Base-by-base conservation (phyloP, 371 early-diverging fungal genomes). In the Funneliformis caledonium region DNA sequence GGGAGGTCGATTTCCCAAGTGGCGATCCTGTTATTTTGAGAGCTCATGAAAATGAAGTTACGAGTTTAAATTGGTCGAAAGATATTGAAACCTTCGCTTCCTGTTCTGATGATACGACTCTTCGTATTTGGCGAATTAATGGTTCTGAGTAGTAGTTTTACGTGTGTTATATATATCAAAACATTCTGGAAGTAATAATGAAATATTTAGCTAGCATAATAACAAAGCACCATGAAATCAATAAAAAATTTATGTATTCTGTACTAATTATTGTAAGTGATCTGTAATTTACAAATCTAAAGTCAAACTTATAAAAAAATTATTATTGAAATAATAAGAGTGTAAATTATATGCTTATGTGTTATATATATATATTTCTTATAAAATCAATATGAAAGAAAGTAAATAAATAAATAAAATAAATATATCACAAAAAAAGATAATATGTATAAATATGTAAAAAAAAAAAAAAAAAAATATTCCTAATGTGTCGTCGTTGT, bases 11-110 rank as follows among this genome's bases (percentile, higher is more conserved):
- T 81, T 11, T 81, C 79, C 59, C 80, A 68, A 72, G 80, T 33
- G 78, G 43, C 72, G 80, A 78, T 56, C 86, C 86, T 2, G 80
- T 86, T 52, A 64, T 85, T 31, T 85, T 86, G 60, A 80, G 83
- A 37, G 86, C 85, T 22, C 86, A 83, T 59, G 84, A 85, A 47
- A 76, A 81, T 31, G 86, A 86, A 69, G 86, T 86, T 16, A 84
- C 85, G 1, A 84, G 83, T 48, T 84, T 86, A 33, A 84, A 82
- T 64, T 86, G 86, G 86, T 56, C 52, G 42, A 67, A 42, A 11
- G 52, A 76, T 42, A 48, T 76, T 26, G 76, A 76, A 76, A 59
- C 43, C 8, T 33, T 81, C 7, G 76, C 76, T 42, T 75, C 75
- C 19, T 74, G 75, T 67, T 81, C 81, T 9, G 81, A 81, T 59